Conservation (phyloP, 139 green algal species). For the Closterium sp. region DNA sequence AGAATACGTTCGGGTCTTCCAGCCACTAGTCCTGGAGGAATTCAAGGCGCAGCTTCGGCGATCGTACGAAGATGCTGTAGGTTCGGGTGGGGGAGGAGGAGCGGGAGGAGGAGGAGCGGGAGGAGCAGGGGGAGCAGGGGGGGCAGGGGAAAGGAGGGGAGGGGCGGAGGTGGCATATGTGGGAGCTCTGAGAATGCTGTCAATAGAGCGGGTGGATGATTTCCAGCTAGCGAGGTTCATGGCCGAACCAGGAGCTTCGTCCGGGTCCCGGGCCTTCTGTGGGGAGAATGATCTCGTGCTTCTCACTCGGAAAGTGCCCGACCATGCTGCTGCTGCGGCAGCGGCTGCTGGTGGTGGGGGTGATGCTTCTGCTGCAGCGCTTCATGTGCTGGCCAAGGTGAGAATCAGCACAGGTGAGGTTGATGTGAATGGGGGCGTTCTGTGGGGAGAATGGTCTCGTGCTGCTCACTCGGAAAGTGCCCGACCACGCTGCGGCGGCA, state of each 20-base stretch:
- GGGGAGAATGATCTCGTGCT: constrained; percentile 40
- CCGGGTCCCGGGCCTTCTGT: neutral
- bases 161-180: neutral
- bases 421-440: neutral
- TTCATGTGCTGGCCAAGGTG: constrained; percentile 5
- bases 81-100: neutral
- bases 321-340: neutral
- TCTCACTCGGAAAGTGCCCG: neutral
- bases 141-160: neutral
- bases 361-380: too few relatives aligned
- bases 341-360: too few relatives aligned
- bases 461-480: neutral
- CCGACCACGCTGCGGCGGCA: neutral
- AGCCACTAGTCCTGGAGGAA: constrained; percentile 42
- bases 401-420: neutral
- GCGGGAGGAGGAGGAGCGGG: neutral
- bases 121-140: neutral
- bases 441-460: neutral
- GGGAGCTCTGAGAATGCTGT: constrained; percentile 37
- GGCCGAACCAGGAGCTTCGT: constrained; percentile 12
- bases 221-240: constrained; percentile 34
- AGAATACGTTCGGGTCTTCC: constrained; percentile 32
- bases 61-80: constrained; percentile 17
- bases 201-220: constrained; percentile 33
- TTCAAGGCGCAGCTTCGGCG: constrained; percentile 44